Evolutionary conservation across 257 asterid species (phyloP), one percentile per base, ranked within the genome.

Genomic region (Phtheirospermum japonicum): DNA sequence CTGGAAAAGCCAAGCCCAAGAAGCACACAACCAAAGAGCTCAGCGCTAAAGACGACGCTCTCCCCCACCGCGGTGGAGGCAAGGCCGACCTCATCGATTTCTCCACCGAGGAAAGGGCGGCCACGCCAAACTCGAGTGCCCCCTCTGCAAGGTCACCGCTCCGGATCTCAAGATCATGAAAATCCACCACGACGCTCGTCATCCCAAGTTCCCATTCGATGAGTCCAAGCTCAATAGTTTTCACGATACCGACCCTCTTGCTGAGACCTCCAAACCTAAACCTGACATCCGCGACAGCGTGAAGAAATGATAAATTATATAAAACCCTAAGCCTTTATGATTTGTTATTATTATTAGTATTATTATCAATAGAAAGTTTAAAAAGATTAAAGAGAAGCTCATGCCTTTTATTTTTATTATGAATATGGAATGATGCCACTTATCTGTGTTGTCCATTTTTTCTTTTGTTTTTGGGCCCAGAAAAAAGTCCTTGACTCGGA

Each of bases 1-100:
- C 95, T 4, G 97, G 97, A 9, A 89, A 89, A 65, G 97, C 95
- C 6, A 89, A 89, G 80, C 96, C 97, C 4, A 86, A 86, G 91
- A 89, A 89, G 83, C 97, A 89, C 74, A 86, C 97, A 9, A 95
- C 97, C 16, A 89, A 89, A 80, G 95, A 89, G 70, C 31, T 89
- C 8, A 85, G 83, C 1, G 66, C 89, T 11, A 89, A 89, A 72
- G 20, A 68, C 32, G 96, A 89, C 71, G 96, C 96, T 2, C 69
- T 80, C 20, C 84, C 95, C 71, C 86, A 77, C 65, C 87, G 95
- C 64, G 95, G 95, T 62, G 97, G 97, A 9, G 96, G 96, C 9
- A 82, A 82, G 74, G 94, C 93, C 20, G 96, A 94, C 11, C 66
- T 66, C 11, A 76, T 83, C 19, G 97, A 89, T 45, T 83, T 95